phyloP scores from a whole-genome alignment of 2,329 filamentous ascomycete genomes.

The Teratosphaeria epicoccoides region DNA sequence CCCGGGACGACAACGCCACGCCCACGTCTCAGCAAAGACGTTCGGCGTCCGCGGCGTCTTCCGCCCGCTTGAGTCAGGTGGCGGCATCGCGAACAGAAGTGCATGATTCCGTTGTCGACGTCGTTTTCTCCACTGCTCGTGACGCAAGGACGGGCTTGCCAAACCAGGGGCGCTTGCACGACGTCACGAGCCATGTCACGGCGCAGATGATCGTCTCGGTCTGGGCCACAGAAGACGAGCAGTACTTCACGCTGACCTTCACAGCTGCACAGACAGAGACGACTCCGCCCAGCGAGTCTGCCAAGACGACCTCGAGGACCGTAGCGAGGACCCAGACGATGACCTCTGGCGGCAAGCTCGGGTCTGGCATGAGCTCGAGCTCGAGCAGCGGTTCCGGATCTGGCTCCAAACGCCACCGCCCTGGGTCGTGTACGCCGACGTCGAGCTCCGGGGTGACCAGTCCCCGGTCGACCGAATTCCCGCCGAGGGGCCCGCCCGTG shows the following conservation, averaged over 20 bases:
- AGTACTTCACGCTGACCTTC: conserved; percentile 65
- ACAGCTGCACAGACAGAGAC: conserved; percentile 41
- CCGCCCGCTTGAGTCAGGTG: conserved; percentile 2
- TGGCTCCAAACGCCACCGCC: conserved; percentile 2
- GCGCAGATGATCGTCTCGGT: conserved; percentile 69
- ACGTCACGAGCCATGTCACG: conserved; percentile 34
- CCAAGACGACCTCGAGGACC: conserved; percentile 27
- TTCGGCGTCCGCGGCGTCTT: conserved; percentile 11
- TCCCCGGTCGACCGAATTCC: conserved; percentile 48
- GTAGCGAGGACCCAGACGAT: conserved; percentile 33
- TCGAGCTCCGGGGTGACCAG: conserved; percentile 32
- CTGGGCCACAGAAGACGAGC: conserved; percentile 58
- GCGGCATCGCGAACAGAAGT: conserved; percentile 31
- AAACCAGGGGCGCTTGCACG: conserved; percentile 20
- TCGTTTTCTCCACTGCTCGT: conserved; percentile 49
- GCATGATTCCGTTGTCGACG: conserved; percentile 56
- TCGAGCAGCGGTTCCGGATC: conserved; percentile 19
- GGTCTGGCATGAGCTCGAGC: conserved; percentile 27
- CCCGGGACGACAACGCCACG: conserved; percentile 11
- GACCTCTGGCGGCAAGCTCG: conserved; percentile 28
- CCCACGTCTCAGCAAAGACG: conserved; percentile 11
- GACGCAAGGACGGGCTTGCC: conserved; percentile 29
- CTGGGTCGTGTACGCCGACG: conserved; percentile 2
- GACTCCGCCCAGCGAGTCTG: not conserved
- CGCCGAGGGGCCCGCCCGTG: conserved; percentile 55